Percentiles rank a stretch among this genome's conserved stretches.
These are phyloP conservation scores for Dianthus caryophyllus DNA, from an alignment of 148 eudicot genomes.

Conservation along the genomic window DNA sequence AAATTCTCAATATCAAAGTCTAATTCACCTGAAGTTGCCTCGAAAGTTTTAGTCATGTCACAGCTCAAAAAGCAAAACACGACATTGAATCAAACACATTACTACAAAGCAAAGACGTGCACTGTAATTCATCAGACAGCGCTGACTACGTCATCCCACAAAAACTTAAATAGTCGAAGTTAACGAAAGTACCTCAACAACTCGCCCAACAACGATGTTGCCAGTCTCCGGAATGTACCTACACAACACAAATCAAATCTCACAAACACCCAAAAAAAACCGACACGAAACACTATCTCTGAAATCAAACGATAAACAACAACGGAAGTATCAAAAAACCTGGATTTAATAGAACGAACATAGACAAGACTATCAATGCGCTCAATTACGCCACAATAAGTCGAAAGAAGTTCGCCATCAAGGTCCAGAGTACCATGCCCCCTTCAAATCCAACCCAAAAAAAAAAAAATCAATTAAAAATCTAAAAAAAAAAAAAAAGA, in stretches of 20 bases:
- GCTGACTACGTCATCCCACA: not conserved
- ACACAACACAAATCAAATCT: constrained; percentile 13
- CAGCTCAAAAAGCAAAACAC: not conserved
- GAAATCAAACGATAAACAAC: not conserved
- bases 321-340: constrained; percentile 26
- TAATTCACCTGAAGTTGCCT: too few species aligned
- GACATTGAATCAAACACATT: not conserved
- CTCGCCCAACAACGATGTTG: constrained; percentile 80
- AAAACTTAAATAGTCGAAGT: not conserved
- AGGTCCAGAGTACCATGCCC: constrained; percentile 84
- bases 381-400: constrained; percentile 82
- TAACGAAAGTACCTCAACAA: constrained; percentile 60
- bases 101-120: not conserved
- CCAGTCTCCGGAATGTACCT: constrained; percentile 97
- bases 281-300: not conserved
- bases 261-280: not conserved
- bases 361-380: constrained; percentile 78
- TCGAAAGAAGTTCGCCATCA: constrained; percentile 66
- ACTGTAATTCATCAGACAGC: too few species aligned
- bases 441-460: constrained; percentile 32
- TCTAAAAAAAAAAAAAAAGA: not conserved
- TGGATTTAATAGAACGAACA: constrained; percentile 77
- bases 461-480: not conserved
- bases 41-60: too few species aligned
- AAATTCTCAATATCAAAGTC: too few species aligned